Base-by-base conservation (phyloP, 345 rosid genomes). In the Arabidopsis suecica region DNA sequence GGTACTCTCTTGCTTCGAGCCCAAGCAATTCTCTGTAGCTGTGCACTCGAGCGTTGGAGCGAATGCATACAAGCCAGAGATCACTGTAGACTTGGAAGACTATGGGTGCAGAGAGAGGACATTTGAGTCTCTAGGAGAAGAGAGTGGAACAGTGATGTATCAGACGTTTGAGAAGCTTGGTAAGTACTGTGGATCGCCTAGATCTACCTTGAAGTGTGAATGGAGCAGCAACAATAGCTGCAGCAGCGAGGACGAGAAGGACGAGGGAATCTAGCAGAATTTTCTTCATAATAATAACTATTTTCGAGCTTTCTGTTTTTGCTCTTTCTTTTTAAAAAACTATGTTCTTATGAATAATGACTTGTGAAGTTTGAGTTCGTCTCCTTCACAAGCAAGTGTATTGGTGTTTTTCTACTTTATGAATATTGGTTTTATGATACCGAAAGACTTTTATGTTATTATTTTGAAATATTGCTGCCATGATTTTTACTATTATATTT, bases 1-100 rank as follows among this genome's bases (percentile, higher is more conserved):
- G 87, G 97, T 91, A 5, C 80, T 90, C 61, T 86, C 80, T 55
- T 95, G 97, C 86, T 91, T 95, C 23, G 74, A 86, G 63, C 99
- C 97, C 0, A 14, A 83, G 6, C 90, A 87, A 55, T 90, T 95
- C 81, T 88, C 99, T 6, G 82, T 92, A 2, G 88, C 97, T 0
- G 47, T 95, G 61, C 99, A 88, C 71, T 72, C 85, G 22, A 80
- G 82, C 58, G 25, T 62, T 32, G 71, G 18, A 0, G 71, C 40
- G 5, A 80, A 67, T 12, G 77, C 84, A 1, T 72, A 77, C 71
- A 71, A 68, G 34, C 51, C 57, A 9, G 83, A 74, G 68, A 80
- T 89, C 65, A 78, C 78, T 14, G 62, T 79, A 30, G 80, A 80
- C 55, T 56, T 80, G 80, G 81, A 78, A 40, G 96, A 91, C 5